Conservation (phyloP, 768 basidiomycete species). For the Austroboletus eburneus region DNA sequence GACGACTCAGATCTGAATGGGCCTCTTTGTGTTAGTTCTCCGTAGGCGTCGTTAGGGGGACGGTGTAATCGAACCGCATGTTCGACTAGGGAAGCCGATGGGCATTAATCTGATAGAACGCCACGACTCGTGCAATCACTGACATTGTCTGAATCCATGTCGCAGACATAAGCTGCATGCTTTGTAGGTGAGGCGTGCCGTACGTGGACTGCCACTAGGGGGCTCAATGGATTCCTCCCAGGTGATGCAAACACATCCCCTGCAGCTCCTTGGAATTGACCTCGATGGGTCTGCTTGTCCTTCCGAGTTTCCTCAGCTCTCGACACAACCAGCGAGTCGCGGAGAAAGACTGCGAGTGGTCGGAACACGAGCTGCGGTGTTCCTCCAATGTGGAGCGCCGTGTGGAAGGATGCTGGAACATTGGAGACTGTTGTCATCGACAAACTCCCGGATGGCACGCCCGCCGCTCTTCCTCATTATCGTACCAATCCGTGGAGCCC, state of each 20-base stretch:
- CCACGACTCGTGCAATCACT: constrained; percentile 48
- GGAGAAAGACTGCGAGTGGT: neutral
- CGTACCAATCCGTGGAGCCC: constrained; percentile 8
- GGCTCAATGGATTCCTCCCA: constrained; percentile 53
- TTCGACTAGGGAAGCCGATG: constrained; percentile 23
- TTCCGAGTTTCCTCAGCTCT: constrained; percentile 4
- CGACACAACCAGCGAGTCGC: neutral
- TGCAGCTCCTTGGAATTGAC: constrained; percentile 45
- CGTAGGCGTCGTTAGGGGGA: constrained; percentile 40
- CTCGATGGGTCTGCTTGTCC: no score
- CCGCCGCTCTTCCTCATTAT: constrained; percentile 63
- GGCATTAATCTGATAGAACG: constrained; percentile 64
- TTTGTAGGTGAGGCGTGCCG: constrained; percentile 4
- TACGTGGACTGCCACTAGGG: neutral
- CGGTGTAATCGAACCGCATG: constrained; percentile 57
- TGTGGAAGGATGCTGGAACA: constrained; percentile 51
- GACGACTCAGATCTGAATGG: constrained; percentile 62
- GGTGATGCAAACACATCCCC: constrained; percentile 43
- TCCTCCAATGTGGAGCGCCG: constrained; percentile 45
- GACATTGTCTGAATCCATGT: constrained; percentile 57
- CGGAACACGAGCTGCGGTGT: constrained; percentile 36
- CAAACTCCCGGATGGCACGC: constrained; percentile 54
- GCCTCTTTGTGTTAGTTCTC: constrained; percentile 50
- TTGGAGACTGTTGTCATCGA: constrained; percentile 39
- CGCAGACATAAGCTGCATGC: constrained; percentile 57